These are phyloP conservation scores for Cercospora zeina DNA, from an alignment of 2,329 filamentous ascomycete species.

Conservation along the genomic window DNA sequence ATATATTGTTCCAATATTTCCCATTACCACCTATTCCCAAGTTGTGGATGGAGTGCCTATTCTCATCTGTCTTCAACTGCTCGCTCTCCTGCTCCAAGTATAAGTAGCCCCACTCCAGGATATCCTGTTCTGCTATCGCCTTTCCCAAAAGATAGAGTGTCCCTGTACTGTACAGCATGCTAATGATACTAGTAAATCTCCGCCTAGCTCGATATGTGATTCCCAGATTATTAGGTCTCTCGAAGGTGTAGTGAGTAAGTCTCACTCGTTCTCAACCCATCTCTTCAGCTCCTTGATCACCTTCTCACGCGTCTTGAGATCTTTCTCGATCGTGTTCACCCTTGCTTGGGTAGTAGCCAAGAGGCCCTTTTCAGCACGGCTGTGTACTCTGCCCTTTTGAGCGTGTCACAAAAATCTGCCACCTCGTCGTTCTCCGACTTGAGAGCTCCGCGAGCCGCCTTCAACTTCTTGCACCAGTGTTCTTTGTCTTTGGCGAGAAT, in stretches of 20 bases:
- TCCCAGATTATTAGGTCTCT: not conserved
- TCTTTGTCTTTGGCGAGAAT: not conserved
- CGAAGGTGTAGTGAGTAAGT: not conserved
- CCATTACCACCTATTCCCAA: too few species aligned
- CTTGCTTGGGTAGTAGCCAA: not conserved
- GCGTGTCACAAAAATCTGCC: not conserved
- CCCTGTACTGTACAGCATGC: too few species aligned
- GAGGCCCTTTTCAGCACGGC: not conserved
- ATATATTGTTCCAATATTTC: too few species aligned
- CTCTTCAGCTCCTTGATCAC: not conserved
- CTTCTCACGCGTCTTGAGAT: not conserved
- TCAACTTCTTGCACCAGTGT: not conserved
- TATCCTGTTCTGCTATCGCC: too few species aligned
- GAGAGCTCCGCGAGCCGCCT: not conserved
- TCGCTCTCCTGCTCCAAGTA: too few species aligned
- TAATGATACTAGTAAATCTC: too few species aligned
- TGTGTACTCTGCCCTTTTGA: not conserved
- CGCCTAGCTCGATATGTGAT: not conserved
- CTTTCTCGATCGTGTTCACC: not conserved
- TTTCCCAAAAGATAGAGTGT: too few species aligned
- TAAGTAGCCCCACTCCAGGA: too few species aligned
- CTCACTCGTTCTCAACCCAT: not conserved
- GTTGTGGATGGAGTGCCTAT: too few species aligned
- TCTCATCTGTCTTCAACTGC: too few species aligned
- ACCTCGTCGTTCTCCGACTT: not conserved